A percentile compares a stretch with the other conserved stretches of the same genome.
Evolutionary conservation across 75 land plant genomes (phyloP).

Genomic region (Chamaecyparis obtusa): DNA sequence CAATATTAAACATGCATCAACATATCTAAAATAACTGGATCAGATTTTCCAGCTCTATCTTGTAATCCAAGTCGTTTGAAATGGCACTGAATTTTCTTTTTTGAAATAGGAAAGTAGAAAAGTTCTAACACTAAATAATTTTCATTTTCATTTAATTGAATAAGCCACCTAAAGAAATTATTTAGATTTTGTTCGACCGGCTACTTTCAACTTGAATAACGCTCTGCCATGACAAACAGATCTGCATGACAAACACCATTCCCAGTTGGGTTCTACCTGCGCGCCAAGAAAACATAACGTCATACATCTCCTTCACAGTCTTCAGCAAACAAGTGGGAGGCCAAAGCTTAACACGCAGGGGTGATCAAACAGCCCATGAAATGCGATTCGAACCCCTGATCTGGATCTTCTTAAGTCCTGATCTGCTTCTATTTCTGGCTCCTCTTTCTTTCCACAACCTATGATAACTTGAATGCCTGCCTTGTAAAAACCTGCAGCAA

Average conservation of each 20-base stretch:
- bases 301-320: neutral
- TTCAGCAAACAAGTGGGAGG: neutral
- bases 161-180: too few relatives aligned
- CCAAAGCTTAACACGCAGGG: neutral
- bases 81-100: too few relatives aligned
- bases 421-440: neutral
- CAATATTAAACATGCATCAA: too few relatives aligned
- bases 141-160: too few relatives aligned
- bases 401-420: neutral
- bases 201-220: too few relatives aligned
- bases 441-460: neutral
- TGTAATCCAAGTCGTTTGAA: too few relatives aligned
- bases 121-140: too few relatives aligned
- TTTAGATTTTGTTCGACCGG: too few relatives aligned
- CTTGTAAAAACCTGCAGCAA: neutral
- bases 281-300: neutral
- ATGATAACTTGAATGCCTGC: neutral
- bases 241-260: too few relatives aligned
- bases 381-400: neutral
- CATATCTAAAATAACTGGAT: too few relatives aligned
- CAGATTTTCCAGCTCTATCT: too few relatives aligned
- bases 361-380: neutral
- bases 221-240: neutral
- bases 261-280: neutral
- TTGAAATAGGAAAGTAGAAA: too few relatives aligned